phyloP scores from a whole-genome alignment of 805 yeast genomes.

The Teunomyces barrocoloradensis region DNA sequence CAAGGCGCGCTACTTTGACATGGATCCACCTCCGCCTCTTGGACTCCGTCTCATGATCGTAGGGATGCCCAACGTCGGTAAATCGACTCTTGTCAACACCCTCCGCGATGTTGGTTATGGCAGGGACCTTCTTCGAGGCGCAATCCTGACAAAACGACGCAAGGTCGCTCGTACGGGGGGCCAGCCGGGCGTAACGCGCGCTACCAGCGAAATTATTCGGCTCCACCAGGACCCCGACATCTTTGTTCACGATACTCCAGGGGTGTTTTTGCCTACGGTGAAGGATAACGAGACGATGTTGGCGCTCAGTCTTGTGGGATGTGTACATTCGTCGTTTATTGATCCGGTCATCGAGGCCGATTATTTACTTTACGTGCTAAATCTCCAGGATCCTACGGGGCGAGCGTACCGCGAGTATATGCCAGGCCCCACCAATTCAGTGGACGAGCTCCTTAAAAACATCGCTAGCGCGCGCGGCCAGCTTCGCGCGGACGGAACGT shows the following conservation, averaged over 20 bases:
- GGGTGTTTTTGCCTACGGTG: constrained; percentile 80
- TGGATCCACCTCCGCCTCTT: constrained; percentile 75
- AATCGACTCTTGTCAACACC: constrained; percentile 80
- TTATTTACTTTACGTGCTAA: constrained; percentile 71
- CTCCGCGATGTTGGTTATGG: constrained; percentile 49
- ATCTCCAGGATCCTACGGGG: constrained; percentile 55
- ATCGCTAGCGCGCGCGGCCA: constrained; percentile 43
- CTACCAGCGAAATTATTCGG: constrained; percentile 71
- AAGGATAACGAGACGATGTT: constrained; percentile 68
- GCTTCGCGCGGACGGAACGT: constrained; percentile 30
- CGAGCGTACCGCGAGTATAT: constrained; percentile 45
- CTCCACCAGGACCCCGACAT: constrained; percentile 61
- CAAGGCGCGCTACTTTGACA: constrained; percentile 39
- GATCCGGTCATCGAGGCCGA: constrained; percentile 89
- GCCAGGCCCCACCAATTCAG: constrained; percentile 67
- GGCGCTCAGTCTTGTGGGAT: constrained; percentile 68
- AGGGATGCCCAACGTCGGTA: constrained; percentile 99
- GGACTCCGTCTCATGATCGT: constrained; percentile 75
- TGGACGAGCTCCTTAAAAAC: constrained; percentile 52
- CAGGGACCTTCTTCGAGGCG: constrained; percentile 14
- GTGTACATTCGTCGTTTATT: constrained; percentile 63
- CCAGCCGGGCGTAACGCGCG: constrained; percentile 85
- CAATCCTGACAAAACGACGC: constrained; percentile 31
- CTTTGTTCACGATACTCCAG: constrained; percentile 85
- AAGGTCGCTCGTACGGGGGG: constrained; percentile 86